phyloP scores from a whole-genome alignment of 129 eudicot genomes.

The Flaveria robusta region DNA sequence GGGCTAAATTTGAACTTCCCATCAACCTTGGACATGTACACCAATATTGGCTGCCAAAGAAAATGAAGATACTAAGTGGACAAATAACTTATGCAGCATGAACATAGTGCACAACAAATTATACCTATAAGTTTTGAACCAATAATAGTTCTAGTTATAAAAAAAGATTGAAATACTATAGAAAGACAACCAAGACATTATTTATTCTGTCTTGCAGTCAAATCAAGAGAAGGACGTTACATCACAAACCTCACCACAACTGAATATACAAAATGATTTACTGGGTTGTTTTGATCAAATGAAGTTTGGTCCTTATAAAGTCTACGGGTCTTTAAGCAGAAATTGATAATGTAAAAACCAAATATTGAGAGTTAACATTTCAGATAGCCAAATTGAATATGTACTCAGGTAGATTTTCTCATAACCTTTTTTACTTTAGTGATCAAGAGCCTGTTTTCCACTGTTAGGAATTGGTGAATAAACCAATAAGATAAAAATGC shows the following conservation, averaged over 20 bases:
- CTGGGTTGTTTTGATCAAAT: constrained; percentile 18
- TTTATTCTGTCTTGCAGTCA: constrained; percentile 7
- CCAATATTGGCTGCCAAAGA: constrained; percentile 87
- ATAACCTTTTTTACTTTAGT: constrained; percentile 5
- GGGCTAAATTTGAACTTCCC: constrained; percentile 97
- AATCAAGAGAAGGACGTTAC: background rate
- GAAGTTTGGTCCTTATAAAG: background rate
- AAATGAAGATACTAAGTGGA: constrained; percentile 13
- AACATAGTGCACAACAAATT: constrained; percentile 21
- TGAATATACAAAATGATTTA: constrained; percentile 14
- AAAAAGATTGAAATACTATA: background rate
- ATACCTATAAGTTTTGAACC: constrained; percentile 6
- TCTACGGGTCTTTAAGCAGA: constrained; percentile 11
- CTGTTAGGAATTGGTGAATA: background rate
- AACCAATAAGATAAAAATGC: constrained; percentile 14
- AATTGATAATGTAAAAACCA: background rate
- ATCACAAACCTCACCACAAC: background rate
- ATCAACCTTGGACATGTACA: constrained; percentile 99
- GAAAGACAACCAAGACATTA: constrained; percentile 1
- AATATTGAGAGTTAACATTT: background rate
- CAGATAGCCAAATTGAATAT: constrained; percentile 2
- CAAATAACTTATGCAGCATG: constrained; percentile 20
- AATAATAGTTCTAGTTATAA: constrained; percentile 4
- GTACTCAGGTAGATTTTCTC: background rate
- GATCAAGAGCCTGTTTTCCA: constrained; percentile 25